These are phyloP conservation scores for Cryomyces antarcticus DNA, from an alignment of 495 filamentous ascomycete species.

Conservation along the genomic window DNA sequence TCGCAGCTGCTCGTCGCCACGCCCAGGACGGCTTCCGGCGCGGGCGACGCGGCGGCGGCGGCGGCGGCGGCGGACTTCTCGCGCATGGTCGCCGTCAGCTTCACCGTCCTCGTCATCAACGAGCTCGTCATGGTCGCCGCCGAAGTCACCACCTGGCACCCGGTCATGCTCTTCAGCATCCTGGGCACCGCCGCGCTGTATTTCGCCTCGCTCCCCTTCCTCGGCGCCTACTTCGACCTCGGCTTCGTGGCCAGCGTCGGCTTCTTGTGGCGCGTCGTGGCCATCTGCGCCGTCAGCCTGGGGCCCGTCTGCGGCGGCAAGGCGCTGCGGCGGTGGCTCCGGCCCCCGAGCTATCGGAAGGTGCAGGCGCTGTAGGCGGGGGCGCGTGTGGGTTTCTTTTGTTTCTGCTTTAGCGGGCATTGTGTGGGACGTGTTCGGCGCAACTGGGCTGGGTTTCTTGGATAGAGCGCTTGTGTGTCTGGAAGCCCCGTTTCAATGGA, in stretches of 20 bases:
- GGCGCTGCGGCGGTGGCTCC: constrained; percentile 60
- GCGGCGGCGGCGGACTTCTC: not conserved
- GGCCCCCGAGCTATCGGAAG: constrained; percentile 88
- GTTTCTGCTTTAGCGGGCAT: no score
- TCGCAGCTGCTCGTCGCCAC: constrained; percentile 62
- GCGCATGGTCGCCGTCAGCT: constrained; percentile 79
- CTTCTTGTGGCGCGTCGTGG: constrained; percentile 75
- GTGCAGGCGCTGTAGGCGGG: constrained; percentile 39
- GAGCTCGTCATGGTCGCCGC: constrained; percentile 94
- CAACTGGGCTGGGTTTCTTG: no score
- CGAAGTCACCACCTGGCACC: constrained; percentile 93
- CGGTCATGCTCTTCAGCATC: constrained; percentile 70
- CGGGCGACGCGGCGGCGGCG: constrained; percentile 19
- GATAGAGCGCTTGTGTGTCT: no score
- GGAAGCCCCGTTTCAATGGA: no score
- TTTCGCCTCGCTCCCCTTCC: constrained; percentile 64
- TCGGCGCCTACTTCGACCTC: constrained; percentile 81
- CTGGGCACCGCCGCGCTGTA: constrained; percentile 65
- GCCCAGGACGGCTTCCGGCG: constrained; percentile 24
- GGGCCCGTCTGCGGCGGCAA: constrained; percentile 79
- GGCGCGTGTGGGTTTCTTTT: not conserved
- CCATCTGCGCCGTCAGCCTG: constrained; percentile 55
- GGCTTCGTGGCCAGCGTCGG: constrained; percentile 54
- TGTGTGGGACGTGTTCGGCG: no score
- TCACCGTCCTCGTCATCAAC: constrained; percentile 81